phyloP scores from a whole-genome alignment of 352 stramenopile species.

The Blastocystis sp. region DNA sequence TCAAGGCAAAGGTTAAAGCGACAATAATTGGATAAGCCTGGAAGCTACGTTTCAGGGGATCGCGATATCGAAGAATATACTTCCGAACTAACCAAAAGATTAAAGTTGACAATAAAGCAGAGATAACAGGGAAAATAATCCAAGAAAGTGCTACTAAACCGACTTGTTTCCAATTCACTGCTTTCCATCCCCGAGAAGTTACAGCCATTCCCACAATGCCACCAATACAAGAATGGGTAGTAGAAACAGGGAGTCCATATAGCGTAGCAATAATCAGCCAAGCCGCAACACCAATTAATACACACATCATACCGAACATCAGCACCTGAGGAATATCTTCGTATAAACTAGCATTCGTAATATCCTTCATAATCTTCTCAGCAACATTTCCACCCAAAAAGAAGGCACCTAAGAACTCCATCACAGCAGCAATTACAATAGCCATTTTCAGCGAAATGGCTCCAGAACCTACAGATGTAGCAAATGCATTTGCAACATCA shows the following conservation, averaged over 20 bases:
- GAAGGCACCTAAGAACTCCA: conserved; percentile 74
- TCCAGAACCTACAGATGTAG: conserved; percentile 73
- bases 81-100: conserved; percentile 72
- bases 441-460: conserved; percentile 73
- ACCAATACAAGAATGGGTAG: conserved; percentile 77
- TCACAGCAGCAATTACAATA: conserved; percentile 73
- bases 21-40: conserved; percentile 71
- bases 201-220: conserved; percentile 77
- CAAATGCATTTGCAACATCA: conserved; percentile 75
- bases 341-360: conserved; percentile 72
- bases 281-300: conserved; percentile 72
- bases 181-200: conserved; percentile 69
- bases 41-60: conserved; percentile 69
- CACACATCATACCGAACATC: conserved; percentile 73
- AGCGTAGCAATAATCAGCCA: conserved; percentile 75
- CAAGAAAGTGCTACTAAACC: conserved; percentile 71
- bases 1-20: conserved; percentile 71
- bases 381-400: conserved; percentile 74
- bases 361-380: conserved; percentile 73
- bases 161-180: conserved; percentile 65
- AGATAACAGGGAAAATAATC: conserved; percentile 72
- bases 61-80: conserved; percentile 71
- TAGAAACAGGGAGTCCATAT: conserved; percentile 76
- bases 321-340: conserved; percentile 73
- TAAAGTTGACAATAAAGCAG: conserved; percentile 70